These are phyloP conservation scores for Luzula sylvatica DNA, from an alignment of 176 grass and related monocot genomes.

Conservation along the genomic window DNA sequence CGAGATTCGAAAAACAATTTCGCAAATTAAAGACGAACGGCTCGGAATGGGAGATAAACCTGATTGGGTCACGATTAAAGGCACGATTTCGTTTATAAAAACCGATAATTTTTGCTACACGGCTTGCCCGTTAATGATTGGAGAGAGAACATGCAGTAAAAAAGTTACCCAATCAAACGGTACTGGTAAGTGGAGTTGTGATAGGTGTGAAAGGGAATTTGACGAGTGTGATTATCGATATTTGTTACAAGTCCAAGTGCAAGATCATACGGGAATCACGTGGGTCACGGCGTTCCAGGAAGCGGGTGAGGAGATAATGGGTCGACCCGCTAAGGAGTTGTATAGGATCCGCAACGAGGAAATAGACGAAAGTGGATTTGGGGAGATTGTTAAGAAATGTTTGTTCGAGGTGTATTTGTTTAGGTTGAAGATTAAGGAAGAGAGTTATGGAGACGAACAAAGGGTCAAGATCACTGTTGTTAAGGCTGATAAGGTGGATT, in stretches of 20 bases:
- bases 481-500: constrained; percentile 67
- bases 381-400: constrained; percentile 33
- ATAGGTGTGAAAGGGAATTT: constrained; percentile 78
- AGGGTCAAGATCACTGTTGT: constrained; percentile 54
- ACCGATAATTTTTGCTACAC: constrained; percentile 73
- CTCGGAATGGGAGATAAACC: constrained; percentile 73
- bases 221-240: constrained; percentile 89
- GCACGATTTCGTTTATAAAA: constrained; percentile 67
- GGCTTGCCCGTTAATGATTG: constrained; percentile 60
- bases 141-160: constrained; percentile 73
- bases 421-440: constrained; percentile 87
- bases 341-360: constrained; percentile 35
- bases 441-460: constrained; percentile 59
- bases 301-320: constrained; percentile 58
- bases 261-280: constrained; percentile 74
- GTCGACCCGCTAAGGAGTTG: constrained; percentile 58
- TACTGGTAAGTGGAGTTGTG: constrained; percentile 62
- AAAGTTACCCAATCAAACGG: constrained; percentile 45
- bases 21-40: constrained; percentile 78
- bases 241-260: constrained; percentile 73
- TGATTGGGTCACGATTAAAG: constrained; percentile 76
- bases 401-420: constrained; percentile 54
- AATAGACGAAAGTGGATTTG: constrained; percentile 37
- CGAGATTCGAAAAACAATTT: constrained; percentile 51
- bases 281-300: constrained; percentile 89